These are phyloP conservation scores for Microdochium nivale DNA, from an alignment of 2,329 filamentous ascomycete genomes.

Conservation along the genomic window DNA sequence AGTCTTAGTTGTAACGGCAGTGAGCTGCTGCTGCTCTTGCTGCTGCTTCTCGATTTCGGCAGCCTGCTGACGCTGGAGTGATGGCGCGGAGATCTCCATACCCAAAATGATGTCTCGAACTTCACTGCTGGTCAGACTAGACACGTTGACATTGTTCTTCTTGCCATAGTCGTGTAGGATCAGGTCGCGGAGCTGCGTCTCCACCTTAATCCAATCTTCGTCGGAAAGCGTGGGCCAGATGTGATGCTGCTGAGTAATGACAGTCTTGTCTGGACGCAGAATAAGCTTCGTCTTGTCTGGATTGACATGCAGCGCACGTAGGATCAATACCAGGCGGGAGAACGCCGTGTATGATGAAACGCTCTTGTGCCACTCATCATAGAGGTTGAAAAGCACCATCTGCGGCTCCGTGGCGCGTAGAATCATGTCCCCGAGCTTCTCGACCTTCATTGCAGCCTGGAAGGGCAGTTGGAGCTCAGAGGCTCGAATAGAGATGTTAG, in stretches of 20 bases:
- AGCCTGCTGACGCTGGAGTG: slow-evolving; percentile 95
- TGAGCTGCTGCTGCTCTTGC: slow-evolving; percentile 91
- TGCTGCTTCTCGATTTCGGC: slow-evolving; percentile 99
- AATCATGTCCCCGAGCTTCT: slow-evolving; percentile 99
- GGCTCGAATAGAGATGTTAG: slow-evolving; percentile 96
- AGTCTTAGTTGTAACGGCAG: slow-evolving; percentile 95
- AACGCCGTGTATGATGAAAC: slow-evolving; percentile 99
- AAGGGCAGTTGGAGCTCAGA: slow-evolving; percentile 96
- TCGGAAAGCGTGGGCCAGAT: slow-evolving; percentile 95
- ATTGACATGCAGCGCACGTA: slow-evolving; percentile 93
- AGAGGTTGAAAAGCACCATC: slow-evolving; percentile 98
- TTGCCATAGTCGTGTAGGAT: slow-evolving; percentile 98
- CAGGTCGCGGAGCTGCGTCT: slow-evolving; percentile 87
- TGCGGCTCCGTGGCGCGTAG: slow-evolving; percentile 96
- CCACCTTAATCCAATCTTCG: slow-evolving; percentile 99
- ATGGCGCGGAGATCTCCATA: slow-evolving; percentile 98
- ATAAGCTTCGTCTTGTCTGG: slow-evolving; percentile 97
- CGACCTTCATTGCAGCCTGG: slow-evolving; percentile 99
- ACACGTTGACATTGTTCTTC: slow-evolving; percentile 99
- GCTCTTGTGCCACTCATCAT: slow-evolving; percentile 97
- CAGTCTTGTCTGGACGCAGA: slow-evolving; percentile 89
- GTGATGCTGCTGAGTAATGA: slow-evolving; percentile 97
- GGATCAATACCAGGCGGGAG: slow-evolving; percentile 85
- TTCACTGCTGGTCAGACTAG: slow-evolving; percentile 91
- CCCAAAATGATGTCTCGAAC: slow-evolving; percentile 96